These are phyloP conservation scores for Trichophyton simii DNA, from an alignment of 2,329 filamentous ascomycete species.

Conservation along the genomic window DNA sequence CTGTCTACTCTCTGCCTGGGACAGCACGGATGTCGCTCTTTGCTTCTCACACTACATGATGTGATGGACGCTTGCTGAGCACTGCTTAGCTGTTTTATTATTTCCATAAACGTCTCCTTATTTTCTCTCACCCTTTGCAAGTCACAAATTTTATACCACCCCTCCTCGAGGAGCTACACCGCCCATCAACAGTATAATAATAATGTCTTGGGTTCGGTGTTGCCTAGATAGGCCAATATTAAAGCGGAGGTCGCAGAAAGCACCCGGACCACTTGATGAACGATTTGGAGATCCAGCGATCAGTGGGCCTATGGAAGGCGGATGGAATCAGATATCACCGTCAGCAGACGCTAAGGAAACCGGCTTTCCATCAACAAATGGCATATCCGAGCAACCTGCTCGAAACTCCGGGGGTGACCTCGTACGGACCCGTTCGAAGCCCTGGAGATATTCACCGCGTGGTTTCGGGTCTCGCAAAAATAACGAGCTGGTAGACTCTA, in stretches of 20 bases:
- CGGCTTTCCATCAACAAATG: background rate
- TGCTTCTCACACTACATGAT: background rate
- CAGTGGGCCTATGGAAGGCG: slow-evolving; percentile 14
- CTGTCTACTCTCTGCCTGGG: background rate
- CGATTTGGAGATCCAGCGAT: slow-evolving; percentile 13
- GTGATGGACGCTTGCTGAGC: background rate
- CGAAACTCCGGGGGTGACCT: background rate
- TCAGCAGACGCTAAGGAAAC: background rate
- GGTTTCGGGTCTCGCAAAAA: background rate
- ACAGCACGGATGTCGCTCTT: background rate
- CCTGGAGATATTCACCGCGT: background rate
- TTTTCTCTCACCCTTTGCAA: background rate
- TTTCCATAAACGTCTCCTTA: background rate
- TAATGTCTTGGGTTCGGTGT: slow-evolving; percentile 7
- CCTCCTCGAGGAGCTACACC: too few relatives aligned
- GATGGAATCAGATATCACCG: slow-evolving; percentile 13
- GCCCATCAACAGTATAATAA: background rate
- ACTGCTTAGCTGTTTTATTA: background rate
- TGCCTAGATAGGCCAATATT: slow-evolving; percentile 12
- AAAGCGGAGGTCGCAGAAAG: slow-evolving; percentile 10
- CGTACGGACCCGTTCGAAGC: background rate
- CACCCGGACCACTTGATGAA: slow-evolving; percentile 10
- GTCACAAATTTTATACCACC: background rate
- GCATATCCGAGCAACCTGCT: background rate
- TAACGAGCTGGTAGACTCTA: background rate